Percentiles rank a stretch among this genome's conserved stretches.
Conservation (phyloP, 2,329 filamentous ascomycete species). For the Calonectria leucothoes region DNA sequence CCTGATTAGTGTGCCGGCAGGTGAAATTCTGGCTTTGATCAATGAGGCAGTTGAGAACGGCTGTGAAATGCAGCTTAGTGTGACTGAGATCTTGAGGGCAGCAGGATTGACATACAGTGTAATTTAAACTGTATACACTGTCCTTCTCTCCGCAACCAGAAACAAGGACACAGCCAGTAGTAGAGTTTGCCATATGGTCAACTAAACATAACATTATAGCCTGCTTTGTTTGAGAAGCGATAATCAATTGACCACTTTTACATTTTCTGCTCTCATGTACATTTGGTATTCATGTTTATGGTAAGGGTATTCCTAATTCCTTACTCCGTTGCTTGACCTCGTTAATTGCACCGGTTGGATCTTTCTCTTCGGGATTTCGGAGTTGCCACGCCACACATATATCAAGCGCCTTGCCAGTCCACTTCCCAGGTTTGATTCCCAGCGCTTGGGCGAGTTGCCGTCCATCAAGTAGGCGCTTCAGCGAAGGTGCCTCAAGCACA, state of each 20-base stretch:
- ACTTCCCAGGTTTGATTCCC: constrained; percentile 78
- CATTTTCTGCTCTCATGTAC: background rate
- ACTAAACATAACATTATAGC: too few species aligned
- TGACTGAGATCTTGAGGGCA: background rate
- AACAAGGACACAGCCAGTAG: too few species aligned
- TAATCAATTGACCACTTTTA: background rate
- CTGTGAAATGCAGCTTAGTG: background rate
- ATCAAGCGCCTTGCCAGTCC: constrained; percentile 85
- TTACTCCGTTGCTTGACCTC: constrained; percentile 64
- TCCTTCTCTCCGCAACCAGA: background rate
- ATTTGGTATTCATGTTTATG: background rate
- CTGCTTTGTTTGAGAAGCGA: background rate
- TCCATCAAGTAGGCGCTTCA: constrained; percentile 79
- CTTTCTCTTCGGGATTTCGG: constrained; percentile 75
- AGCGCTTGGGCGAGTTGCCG: constrained; percentile 77
- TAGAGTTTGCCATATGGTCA: too few species aligned
- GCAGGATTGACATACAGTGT: background rate
- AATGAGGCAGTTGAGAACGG: background rate
- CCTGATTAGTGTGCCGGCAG: too few species aligned
- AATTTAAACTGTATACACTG: background rate
- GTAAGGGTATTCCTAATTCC: constrained; percentile 60
- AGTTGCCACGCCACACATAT: constrained; percentile 91
- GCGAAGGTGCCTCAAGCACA: constrained; percentile 66
- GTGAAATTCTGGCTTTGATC: background rate
- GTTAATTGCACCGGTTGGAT: constrained; percentile 68